phyloP scores from a whole-genome alignment of 352 stramenopile species.

The Pythium diclinum region DNA sequence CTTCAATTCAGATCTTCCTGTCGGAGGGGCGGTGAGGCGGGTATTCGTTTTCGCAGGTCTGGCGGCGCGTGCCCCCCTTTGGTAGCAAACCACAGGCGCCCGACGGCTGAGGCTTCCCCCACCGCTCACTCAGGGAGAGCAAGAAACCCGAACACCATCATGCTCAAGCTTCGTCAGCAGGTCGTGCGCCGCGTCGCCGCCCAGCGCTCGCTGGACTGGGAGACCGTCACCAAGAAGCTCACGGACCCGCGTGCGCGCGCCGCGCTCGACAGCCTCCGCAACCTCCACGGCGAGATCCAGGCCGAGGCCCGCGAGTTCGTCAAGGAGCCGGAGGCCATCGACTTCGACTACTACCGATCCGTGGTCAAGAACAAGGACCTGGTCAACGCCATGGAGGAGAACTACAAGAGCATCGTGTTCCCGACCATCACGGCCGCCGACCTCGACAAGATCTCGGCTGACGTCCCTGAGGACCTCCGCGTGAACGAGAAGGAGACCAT shows the following conservation, averaged over 20 bases:
- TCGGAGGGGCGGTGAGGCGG: background rate
- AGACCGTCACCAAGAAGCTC: constrained; percentile 68
- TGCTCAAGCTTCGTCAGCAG: constrained; percentile 78
- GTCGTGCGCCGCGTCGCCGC: constrained; percentile 58
- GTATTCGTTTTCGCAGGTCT: constrained; percentile 13
- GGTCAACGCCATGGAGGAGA: constrained; percentile 75
- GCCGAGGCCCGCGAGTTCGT: constrained; percentile 64
- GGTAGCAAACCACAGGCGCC: constrained; percentile 11
- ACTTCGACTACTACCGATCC: constrained; percentile 86
- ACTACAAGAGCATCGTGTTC: constrained; percentile 86
- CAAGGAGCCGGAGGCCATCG: constrained; percentile 78
- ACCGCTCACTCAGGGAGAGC: constrained; percentile 23
- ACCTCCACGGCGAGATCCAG: constrained; percentile 76
- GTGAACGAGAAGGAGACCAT: constrained; percentile 81
- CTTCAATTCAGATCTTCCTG: constrained; percentile 1
- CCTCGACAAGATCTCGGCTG: constrained; percentile 51
- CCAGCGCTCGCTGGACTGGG: constrained; percentile 67
- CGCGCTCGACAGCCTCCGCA: constrained; percentile 73
- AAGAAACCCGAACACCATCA: constrained; percentile 26
- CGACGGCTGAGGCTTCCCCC: constrained; percentile 9
- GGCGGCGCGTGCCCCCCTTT: constrained; percentile 15
- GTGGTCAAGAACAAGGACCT: constrained; percentile 89
- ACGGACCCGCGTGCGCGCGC: constrained; percentile 71
- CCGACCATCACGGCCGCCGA: constrained; percentile 73
- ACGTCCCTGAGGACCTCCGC: constrained; percentile 51